These are phyloP conservation scores for Eucalyptus pauciflora DNA, from an alignment of 345 rosid species.

Conservation along the genomic window DNA sequence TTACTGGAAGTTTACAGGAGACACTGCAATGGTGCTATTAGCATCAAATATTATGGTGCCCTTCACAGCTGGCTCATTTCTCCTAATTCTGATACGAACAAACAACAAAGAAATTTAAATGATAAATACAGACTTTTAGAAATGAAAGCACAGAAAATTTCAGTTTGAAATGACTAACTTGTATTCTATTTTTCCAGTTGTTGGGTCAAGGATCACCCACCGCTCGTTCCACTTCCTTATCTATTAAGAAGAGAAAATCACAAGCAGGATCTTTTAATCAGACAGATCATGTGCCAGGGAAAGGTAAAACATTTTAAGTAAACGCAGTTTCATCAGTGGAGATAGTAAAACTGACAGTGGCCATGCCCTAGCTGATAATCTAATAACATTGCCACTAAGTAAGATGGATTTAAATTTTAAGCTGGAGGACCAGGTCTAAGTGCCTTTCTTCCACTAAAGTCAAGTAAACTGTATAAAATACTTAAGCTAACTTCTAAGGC, in stretches of 20 bases:
- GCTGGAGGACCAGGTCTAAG: not conserved
- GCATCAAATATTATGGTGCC: constrained; percentile 80
- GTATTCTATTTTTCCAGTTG: constrained; percentile 94
- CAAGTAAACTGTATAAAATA: not conserved
- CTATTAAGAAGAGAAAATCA: constrained; percentile 15
- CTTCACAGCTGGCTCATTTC: constrained; percentile 81
- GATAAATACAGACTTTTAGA: not conserved
- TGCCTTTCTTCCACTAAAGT: not conserved
- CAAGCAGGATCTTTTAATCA: not conserved
- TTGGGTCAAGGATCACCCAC: constrained; percentile 95
- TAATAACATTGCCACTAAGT: not conserved
- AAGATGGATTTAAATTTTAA: not conserved
- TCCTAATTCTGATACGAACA: constrained; percentile 50
- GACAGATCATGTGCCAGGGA: not conserved
- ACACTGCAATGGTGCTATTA: constrained; percentile 70
- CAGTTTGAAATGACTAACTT: constrained; percentile 35
- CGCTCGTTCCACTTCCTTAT: constrained; percentile 97
- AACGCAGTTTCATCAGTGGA: not conserved
- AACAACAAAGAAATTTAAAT: not conserved
- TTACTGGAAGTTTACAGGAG: constrained; percentile 98
- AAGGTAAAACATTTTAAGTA: not conserved
- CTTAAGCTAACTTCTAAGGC: not conserved
- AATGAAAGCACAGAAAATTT: not conserved
- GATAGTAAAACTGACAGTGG: not conserved
- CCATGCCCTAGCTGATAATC: not conserved